A percentile compares a stretch with the other conserved stretches of the same genome.
Evolutionary conservation across 2,329 filamentous ascomycete genomes (phyloP).

Genomic region (Hypoxylon sp.): DNA sequence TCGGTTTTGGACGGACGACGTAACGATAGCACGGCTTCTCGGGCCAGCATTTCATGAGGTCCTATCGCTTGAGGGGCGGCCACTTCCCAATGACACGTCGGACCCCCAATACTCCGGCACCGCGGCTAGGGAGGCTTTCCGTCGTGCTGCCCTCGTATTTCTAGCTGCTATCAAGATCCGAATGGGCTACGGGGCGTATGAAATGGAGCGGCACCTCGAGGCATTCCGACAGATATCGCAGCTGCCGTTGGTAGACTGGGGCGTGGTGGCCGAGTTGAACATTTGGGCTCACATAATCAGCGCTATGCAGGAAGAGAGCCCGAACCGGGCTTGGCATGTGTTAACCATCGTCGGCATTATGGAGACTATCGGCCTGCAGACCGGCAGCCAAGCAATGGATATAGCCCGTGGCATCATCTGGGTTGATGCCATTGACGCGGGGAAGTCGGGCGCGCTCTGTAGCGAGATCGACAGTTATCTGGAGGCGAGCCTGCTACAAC

Average conservation of each 20-base stretch:
- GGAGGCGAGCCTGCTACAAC: constrained; percentile 18
- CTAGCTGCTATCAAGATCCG: constrained; percentile 47
- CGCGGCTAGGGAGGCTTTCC: constrained; percentile 50
- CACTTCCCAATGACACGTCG: constrained; percentile 43
- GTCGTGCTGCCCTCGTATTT: constrained; percentile 49
- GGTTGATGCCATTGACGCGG: constrained; percentile 47
- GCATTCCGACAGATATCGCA: constrained; percentile 51
- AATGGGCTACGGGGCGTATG: constrained; percentile 45
- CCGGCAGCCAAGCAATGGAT: constrained; percentile 44
- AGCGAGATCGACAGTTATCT: constrained; percentile 45
- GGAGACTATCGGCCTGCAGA: constrained; percentile 43
- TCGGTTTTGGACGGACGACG: constrained; percentile 50
- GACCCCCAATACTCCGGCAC: constrained; percentile 44
- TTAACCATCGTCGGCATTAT: constrained; percentile 49
- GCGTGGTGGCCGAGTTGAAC: constrained; percentile 50
- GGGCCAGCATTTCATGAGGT: constrained; percentile 48
- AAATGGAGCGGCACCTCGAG: constrained; percentile 47
- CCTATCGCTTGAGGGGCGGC: constrained; percentile 47
- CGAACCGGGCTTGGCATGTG: constrained; percentile 47
- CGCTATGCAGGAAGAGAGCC: constrained; percentile 47
- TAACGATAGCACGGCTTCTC: constrained; percentile 46
- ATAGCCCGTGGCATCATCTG: constrained; percentile 50
- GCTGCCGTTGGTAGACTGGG: constrained; percentile 49
- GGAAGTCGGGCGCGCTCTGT: constrained; percentile 43
- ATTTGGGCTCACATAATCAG: constrained; percentile 51